Evolutionary conservation across 352 stramenopile species (phyloP), one percentile per base, ranked within the genome.

Genomic region (Globisporangium cederbergense): DNA sequence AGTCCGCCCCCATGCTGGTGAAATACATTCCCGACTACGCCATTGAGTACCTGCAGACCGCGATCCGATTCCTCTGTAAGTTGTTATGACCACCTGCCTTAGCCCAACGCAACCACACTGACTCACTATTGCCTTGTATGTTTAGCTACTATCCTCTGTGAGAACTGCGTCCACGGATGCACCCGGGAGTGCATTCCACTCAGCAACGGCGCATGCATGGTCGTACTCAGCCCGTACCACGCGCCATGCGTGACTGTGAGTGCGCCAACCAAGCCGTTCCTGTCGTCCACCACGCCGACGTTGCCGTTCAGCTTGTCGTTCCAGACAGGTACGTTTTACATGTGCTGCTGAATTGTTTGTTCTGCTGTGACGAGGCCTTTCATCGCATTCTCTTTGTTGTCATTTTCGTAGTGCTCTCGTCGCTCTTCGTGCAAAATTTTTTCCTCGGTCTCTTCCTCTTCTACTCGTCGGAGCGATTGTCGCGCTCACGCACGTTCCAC

Each of bases 401-500:
- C 16, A 36, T 18, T 42, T 38, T 11, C 68, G 50, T 49, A 88
- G 81, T 87, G 69, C 58, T 91, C 52, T 90, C 84, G 47, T 83
- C 77, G 69, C 57, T 82, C 20, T 92, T 88, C 52, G 74, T 81
- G 46, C 83, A 93, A 62, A 92, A 93, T 46, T 90, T 93, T 54
- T 78, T 88, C 49, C 28, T 89, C 38, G 86, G 86, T 11, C 62
- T 92, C 50, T 50, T 87, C 38, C 51, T 91, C 22, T 93, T 90
- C 66, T 89, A 90, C 76, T 71, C 78, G 49, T 88, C 83, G 20
- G 72, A 76, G 34, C 74, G 72, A 42, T 71, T 95, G 46, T 85
- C 83, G 25, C 79, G 80, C 7, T 92, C 83, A 28, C 82, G 86
- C 13, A 67, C 81, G 36, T 95, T 95, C 72, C 86, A 95, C 74